Base-by-base conservation (phyloP, 768 basidiomycete species). In the Boletus bicolor region DNA sequence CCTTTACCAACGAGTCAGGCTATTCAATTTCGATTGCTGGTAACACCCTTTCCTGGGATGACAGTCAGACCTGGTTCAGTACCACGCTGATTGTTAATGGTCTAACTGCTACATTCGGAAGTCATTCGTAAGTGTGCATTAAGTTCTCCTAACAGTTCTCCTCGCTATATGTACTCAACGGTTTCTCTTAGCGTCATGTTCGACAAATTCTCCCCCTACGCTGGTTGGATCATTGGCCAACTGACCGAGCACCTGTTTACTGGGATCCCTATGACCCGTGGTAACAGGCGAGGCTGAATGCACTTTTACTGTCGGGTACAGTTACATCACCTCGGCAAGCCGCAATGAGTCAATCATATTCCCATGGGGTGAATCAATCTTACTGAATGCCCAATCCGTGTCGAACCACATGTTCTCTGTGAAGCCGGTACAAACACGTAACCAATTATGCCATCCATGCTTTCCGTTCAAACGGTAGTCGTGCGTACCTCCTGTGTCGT, bases 381-480 rank as follows among this genome's bases (percentile, higher is more conserved):
- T 12, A 9, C 38, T 56, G 28, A 8, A 53, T 6, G 56, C 60
- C 5, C 28, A 59, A 26, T 61, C 55, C 1, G 32, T 54, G 26
- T 49, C 58, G 46, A 48, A 44, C 46, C 62, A 61, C 19, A 61
- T 58, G 60, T 64, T 64, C 41, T 44, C 62, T 17, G n/a, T 37
- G 15, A 36, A 59, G 26, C 55, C 55, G 6, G 0, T 59, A 7
- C 60, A 61, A 39, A 51, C 41, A 2, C 26, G 38, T 39, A 19
- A 46, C 53, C 24, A 60, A 43, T 26, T 56, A 62, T 15, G 55
- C 46, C 1, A 46, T 62, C 17, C 53, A 52, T 19, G 19, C 5
- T 9, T 53, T 62, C 35, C 49, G 50, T 14, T 51, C 52, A 1
- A 28, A 8, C 11, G 52, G 58, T 5, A 57, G 55, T 24, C 46